These are phyloP conservation scores for Leccinum uliginosum DNA, from an alignment of 768 basidiomycete species.

Conservation along the genomic window DNA sequence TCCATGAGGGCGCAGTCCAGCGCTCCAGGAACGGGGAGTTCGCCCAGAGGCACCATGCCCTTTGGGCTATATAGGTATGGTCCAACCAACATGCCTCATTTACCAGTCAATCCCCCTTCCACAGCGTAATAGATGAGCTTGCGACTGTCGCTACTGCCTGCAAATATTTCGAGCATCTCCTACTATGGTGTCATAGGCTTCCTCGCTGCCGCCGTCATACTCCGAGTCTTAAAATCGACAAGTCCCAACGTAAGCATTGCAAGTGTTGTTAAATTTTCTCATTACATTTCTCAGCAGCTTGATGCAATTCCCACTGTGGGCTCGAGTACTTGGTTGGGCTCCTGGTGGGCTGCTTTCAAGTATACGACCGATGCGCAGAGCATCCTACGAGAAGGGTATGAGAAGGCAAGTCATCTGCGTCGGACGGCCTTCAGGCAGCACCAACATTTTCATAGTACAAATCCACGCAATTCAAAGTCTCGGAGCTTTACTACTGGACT, in stretches of 20 bases:
- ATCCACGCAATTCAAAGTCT: not conserved
- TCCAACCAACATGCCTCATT: not conserved
- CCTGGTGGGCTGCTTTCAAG: not conserved
- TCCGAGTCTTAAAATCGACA: not conserved
- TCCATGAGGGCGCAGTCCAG: not conserved
- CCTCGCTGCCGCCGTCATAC: not conserved
- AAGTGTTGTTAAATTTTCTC: not conserved
- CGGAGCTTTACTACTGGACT: conserved; percentile 27
- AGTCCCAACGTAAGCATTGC: not conserved
- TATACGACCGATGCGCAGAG: not conserved
- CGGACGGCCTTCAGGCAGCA: too few relatives aligned
- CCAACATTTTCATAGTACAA: not conserved
- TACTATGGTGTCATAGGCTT: not conserved
- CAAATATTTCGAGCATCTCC: not conserved
- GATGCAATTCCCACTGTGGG: not conserved
- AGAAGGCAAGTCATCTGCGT: conserved; percentile 18
- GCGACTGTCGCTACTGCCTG: not conserved
- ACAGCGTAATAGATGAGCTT: not conserved
- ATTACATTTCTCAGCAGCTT: not conserved
- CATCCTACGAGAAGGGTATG: conserved; percentile 30
- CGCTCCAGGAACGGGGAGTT: not conserved
- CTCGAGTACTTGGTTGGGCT: not conserved
- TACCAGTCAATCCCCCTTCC: not conserved
- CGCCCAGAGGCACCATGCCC: not conserved
- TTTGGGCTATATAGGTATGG: not conserved